Base-by-base conservation (phyloP, 495 filamentous ascomycete genomes). In the Penicillium tannophilum region DNA sequence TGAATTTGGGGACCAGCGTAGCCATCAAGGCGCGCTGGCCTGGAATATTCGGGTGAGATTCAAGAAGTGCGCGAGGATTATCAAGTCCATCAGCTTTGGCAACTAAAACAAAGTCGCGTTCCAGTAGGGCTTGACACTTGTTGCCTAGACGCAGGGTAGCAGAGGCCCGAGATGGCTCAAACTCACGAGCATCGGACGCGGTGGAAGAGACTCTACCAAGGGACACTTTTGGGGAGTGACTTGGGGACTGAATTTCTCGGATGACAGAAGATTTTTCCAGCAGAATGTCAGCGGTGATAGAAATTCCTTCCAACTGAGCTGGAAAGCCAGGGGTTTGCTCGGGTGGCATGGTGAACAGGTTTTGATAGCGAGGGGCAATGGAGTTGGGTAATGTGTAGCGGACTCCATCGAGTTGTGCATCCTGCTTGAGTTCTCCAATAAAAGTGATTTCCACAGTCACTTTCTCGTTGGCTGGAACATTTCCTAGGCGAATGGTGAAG, bases 1-100 rank as follows among this genome's bases (percentile, higher is more conserved):
- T 69, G 70, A 89, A 89, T 54, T 83, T 84, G 2, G 88, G 87
- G 2, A 90, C 86, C 1, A 91, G 71, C 0, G 85, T 88, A 4
- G 79, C 77, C 84, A 90, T 88, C 53, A 90, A 55, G 0, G 87
- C 88, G 7, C 79, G 77, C 41, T 91, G 88, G 39, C 80, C 70
- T 0, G 81, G 74, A 26, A 89, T 76, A 0, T 72, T 81, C 1
- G 85, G 77, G 60, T 90, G 86, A 0, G 74, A 78, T 64, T 90
- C 88, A 0, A 90, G 72, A 0, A 90, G 58, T 0, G 87, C 88
- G 52, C 77, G 74, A 1, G 87, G 86, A 2, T 71, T 73, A n/a
- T 76, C 79, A 9, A 76, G 73, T 55, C 84, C 79, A 61, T 84
- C 80, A 23, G 79, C 75, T 20, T 83, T 73, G 9, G 88, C 71